Conservation (phyloP, 2,329 filamentous ascomycete genomes). For the Aspergillus phoenicis region DNA sequence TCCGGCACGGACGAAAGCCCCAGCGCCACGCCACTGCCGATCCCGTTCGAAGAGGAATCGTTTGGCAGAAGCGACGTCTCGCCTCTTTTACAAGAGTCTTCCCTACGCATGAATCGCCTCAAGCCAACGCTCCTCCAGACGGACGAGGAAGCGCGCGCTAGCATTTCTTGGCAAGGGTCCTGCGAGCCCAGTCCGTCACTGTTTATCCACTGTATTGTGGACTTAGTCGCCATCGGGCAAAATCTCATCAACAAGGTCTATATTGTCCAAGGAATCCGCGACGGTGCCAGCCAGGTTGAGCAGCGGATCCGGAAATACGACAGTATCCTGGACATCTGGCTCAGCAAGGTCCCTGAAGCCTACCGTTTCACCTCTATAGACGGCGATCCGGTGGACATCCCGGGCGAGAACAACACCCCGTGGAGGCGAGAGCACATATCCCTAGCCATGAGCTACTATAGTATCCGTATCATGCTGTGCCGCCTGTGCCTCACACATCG, state of each 20-base stretch:
- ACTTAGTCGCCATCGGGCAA: conserved; percentile 41
- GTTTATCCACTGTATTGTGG: conserved; percentile 42
- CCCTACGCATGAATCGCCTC: conserved; percentile 25
- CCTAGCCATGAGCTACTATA: conserved; percentile 47
- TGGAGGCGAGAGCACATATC: conserved; percentile 35
- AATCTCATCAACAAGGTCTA: conserved; percentile 42
- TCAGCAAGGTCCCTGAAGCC: conserved; percentile 32
- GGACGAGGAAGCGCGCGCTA: conserved; percentile 13
- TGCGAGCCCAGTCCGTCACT: conserved; percentile 36
- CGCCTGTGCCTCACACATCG: conserved; percentile 45
- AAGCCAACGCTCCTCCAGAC: conserved; percentile 33
- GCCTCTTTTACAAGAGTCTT: conserved; percentile 28
- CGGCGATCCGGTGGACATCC: conserved; percentile 24
- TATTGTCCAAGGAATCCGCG: conserved; percentile 40
- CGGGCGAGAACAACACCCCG: conserved; percentile 12
- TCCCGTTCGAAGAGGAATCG: conserved; percentile 41
- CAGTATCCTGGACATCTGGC: conserved; percentile 38
- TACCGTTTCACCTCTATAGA: conserved; percentile 38
- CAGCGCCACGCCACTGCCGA: conserved; percentile 41
- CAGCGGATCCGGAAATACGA: conserved; percentile 36
- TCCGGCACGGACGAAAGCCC: conserved; percentile 42
- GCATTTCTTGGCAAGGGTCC: conserved; percentile 23
- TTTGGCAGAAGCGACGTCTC: conserved; percentile 31
- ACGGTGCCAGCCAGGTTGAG: conserved; percentile 35
- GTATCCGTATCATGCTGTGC: conserved; percentile 44